phyloP scores from a whole-genome alignment of 1,284 basidiomycete species.

The Trichosporon asahii region DNA sequence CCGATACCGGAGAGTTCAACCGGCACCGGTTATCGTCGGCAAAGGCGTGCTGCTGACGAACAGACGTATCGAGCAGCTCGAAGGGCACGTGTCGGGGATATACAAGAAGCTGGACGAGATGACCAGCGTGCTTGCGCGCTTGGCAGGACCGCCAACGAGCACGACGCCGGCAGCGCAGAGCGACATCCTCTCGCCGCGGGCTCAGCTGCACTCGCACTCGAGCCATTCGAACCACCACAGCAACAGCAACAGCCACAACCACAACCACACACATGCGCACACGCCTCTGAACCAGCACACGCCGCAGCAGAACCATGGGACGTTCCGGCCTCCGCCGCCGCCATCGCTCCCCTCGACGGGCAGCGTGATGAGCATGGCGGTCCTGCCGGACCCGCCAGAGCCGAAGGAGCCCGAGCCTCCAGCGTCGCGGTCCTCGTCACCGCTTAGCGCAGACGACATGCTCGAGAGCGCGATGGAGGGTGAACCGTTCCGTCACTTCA shows the following conservation, averaged over 20 bases:
- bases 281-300: neutral
- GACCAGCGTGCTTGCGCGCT: constrained; percentile 2
- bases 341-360: neutral
- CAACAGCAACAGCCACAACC: neutral
- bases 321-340: constrained; percentile 1
- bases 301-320: neutral
- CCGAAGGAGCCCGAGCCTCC: neutral
- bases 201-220: neutral
- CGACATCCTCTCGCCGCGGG: neutral
- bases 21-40: neutral
- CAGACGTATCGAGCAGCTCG: constrained; percentile 19
- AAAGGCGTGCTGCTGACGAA: neutral
- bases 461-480: constrained; percentile 17
- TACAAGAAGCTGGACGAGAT: constrained; percentile 24
- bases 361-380: neutral
- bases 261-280: neutral
- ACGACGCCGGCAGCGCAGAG: neutral
- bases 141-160: neutral
- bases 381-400: neutral
- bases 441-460: constrained; percentile 14
- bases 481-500: constrained; percentile 20
- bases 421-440: neutral
- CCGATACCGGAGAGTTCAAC: neutral
- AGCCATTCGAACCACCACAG: neutral
- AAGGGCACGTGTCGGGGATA: constrained; percentile 23